Evolutionary conservation across 257 asterid genomes (phyloP).

Genomic region (Thymus mandschuricus): DNA sequence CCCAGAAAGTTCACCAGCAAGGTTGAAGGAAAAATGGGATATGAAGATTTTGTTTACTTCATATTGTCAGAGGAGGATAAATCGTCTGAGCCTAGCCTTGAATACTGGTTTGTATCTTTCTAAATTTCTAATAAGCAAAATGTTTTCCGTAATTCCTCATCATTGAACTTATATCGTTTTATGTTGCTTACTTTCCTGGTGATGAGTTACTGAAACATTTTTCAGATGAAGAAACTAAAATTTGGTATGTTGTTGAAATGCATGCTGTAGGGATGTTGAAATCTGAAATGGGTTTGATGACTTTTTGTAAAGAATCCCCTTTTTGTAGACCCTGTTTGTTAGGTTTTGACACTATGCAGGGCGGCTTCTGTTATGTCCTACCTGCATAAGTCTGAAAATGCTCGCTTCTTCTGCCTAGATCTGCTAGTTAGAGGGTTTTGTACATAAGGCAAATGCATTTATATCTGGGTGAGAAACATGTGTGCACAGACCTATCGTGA

Average conservation of each 20-base stretch:
- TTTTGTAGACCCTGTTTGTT: slow-evolving; percentile 5
- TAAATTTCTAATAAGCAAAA: slow-evolving; percentile 25
- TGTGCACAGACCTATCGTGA: slow-evolving; percentile 13
- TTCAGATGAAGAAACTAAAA: not conserved
- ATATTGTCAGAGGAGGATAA: slow-evolving; percentile 97
- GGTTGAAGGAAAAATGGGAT: slow-evolving; percentile 99
- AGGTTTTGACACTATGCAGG: slow-evolving; percentile 3
- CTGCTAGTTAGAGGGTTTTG: slow-evolving; percentile 6
- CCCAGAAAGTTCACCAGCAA: slow-evolving; percentile 96
- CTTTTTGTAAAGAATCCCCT: slow-evolving; percentile 16
- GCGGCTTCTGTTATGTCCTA: slow-evolving; percentile 5
- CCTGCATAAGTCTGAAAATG: slow-evolving; percentile 5
- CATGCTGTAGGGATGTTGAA: slow-evolving; percentile 24
- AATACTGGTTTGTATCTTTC: slow-evolving; percentile 70
- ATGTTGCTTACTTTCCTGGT: not conserved
- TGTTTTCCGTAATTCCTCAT: not conserved
- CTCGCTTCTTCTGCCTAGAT: slow-evolving; percentile 6
- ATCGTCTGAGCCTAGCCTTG: slow-evolving; percentile 96
- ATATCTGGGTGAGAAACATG: slow-evolving; percentile 7
- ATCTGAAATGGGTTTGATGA: slow-evolving; percentile 9
- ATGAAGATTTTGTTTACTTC: slow-evolving; percentile 95
- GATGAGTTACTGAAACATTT: slow-evolving; percentile 17
- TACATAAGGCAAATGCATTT: slow-evolving; percentile 20
- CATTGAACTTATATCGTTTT: slow-evolving; percentile 23
- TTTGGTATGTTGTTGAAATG: slow-evolving; percentile 22